These are phyloP conservation scores for Lumnitzera littorea DNA, from an alignment of 345 rosid species.

Conservation along the genomic window DNA sequence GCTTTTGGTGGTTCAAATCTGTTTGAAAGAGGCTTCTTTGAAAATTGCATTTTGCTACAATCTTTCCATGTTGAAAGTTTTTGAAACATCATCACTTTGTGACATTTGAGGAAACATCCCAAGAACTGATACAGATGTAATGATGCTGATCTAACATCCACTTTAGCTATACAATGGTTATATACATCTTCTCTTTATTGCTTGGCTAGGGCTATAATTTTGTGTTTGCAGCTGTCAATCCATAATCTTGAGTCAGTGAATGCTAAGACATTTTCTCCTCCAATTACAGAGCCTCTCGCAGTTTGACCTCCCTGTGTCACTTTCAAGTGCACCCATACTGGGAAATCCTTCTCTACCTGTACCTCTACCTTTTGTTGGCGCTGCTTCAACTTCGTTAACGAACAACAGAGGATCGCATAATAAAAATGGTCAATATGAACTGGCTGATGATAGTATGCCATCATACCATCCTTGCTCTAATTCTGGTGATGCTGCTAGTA, in stretches of 20 bases:
- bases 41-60: background rate
- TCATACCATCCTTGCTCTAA: constrained; percentile 49
- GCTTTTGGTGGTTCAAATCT: background rate
- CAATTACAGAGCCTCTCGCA: constrained; percentile 90
- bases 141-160: no score
- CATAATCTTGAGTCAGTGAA: constrained; percentile 10
- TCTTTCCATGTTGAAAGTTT: background rate
- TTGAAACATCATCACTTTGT: background rate
- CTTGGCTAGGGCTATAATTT: background rate
- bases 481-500: constrained; percentile 37
- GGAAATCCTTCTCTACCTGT: constrained; percentile 53
- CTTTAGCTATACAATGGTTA: no score
- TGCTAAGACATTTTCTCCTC: constrained; percentile 17
- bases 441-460: constrained; percentile 48
- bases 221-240: constrained; percentile 1
- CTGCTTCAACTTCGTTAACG: constrained; percentile 40
- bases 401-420: constrained; percentile 35
- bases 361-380: constrained; percentile 39
- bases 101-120: background rate
- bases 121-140: no score
- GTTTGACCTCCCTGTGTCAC: constrained; percentile 91
- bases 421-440: constrained; percentile 41
- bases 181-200: no score
- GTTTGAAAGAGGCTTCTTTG: background rate
- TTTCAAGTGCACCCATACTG: constrained; percentile 61